Evolutionary conservation across 345 rosid species (phyloP), one percentile per base, ranked within the genome.

Genomic region (Sonneratia alba): DNA sequence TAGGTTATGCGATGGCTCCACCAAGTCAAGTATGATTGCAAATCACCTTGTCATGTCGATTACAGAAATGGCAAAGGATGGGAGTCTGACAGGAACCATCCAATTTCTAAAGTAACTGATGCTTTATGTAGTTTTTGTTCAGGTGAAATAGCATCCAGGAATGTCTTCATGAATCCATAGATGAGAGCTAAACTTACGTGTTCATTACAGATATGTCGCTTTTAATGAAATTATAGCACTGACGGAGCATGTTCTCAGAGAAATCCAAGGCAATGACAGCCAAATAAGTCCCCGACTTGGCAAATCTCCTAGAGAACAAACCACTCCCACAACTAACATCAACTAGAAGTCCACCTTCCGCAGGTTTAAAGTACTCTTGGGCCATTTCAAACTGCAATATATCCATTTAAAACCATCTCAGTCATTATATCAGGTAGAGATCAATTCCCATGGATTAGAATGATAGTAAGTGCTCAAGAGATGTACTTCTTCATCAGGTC

Each of bases 261-360:
- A 86, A 95, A 77, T 95, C 99, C 13, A 95, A 92, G 36, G 99
- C 97, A 82, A 95, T 69, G 62, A 90, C 99, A 67, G 80, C 82
- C 3, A 97, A 87, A 77, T 91, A 95, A n/a, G 79, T 78, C 45
- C 85, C 86, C 3, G 91, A 90, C 74, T 89, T 84, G 15, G 88
- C 97, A 73, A 90, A 92, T 78, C 92, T 95, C 61, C 99, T 79
- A 13, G 97, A 86, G 77, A 95, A 95, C 75, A 92, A 83, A 77
- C 99, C 99, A 75, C 97, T 95, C 55, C 97, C 99, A 43, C 92
- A 95, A 80, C 97, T 92, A 65, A 90, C 97, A 85, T 95, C 99
- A 24, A 95, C 93, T 68, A 95, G 80, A 75, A 90, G 73, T 13
- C 99, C 97, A 55, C 87, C 92, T 85, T 87, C 84, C 61, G 84